Conservation (phyloP, 495 filamentous ascomycete species). For the Hypoxylon crocopeplum region DNA sequence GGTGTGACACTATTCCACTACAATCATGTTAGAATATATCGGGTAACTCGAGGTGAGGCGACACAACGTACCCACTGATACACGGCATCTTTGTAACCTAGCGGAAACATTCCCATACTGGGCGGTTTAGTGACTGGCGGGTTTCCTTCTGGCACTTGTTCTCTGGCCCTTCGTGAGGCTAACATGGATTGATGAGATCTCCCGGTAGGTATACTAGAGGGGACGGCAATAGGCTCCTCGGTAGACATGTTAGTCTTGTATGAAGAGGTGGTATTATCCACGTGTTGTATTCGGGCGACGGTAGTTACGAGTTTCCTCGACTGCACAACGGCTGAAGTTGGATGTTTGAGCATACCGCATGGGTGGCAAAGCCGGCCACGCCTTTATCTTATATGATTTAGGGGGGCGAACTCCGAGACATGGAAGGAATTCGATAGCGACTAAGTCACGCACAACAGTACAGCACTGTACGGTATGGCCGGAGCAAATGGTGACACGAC, state of each 20-base stretch:
- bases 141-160: constrained; percentile 16
- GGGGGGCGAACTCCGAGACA: constrained; percentile 31
- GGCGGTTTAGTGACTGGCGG: constrained; percentile 18
- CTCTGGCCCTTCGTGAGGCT: constrained; percentile 17
- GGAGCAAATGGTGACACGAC: constrained; percentile 27
- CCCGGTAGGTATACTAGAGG: constrained; percentile 24
- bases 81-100: constrained; percentile 90
- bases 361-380: constrained; percentile 33
- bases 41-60: background rate
- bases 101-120: constrained; percentile 68
- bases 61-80: constrained; percentile 80
- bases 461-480: constrained; percentile 3
- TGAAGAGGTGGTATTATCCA: constrained; percentile 16
- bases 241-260: constrained; percentile 16
- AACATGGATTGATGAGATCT: constrained; percentile 20
- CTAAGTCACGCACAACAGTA: background rate
- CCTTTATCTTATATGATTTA: constrained; percentile 31
- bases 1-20: constrained; percentile 86
- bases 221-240: constrained; percentile 18
- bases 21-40: constrained; percentile 15
- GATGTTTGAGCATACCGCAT: constrained; percentile 44
- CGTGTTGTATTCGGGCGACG: constrained; percentile 34
- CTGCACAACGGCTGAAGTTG: constrained; percentile 34
- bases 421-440: constrained; percentile 6
- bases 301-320: constrained; percentile 40